A percentile compares a stretch with the other conserved stretches of the same genome.
phyloP scores from a whole-genome alignment of 352 stramenopile genomes.

The Pythium phragmitis region DNA sequence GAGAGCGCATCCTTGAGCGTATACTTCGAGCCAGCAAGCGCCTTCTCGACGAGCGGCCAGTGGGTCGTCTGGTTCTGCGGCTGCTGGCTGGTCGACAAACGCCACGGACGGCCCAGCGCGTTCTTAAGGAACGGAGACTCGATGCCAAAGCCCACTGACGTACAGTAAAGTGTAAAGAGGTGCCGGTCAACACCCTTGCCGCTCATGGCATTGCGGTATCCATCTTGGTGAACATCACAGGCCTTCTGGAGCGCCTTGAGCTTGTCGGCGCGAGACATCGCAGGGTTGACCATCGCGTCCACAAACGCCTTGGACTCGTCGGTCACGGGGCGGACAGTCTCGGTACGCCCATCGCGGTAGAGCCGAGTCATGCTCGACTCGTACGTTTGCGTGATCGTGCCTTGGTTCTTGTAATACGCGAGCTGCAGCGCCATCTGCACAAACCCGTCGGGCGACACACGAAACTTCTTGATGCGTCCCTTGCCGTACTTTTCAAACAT shows the following conservation, averaged over 20 bases:
- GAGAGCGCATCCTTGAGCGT: conserved; percentile 60
- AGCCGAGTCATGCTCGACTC: conserved; percentile 96
- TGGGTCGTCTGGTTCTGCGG: conserved; percentile 88
- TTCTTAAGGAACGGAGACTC: conserved; percentile 89
- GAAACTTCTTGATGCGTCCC: conserved; percentile 88
- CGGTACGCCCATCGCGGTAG: conserved; percentile 95
- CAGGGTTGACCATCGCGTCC: conserved; percentile 78
- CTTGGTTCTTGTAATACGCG: conserved; percentile 92
- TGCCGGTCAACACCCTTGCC: conserved; percentile 94
- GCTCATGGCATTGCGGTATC: conserved; percentile 89
- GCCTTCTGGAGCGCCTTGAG: conserved; percentile 87
- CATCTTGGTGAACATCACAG: conserved; percentile 89
- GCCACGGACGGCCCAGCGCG: conserved; percentile 82
- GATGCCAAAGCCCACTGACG: conserved; percentile 83
- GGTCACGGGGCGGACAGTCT: conserved; percentile 90
- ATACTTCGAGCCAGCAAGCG: conserved; percentile 51
- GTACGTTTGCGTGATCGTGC: conserved; percentile 95
- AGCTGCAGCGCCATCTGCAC: conserved; percentile 97
- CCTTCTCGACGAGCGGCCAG: conserved; percentile 73
- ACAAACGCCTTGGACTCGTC: conserved; percentile 91
- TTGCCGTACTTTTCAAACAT: conserved; percentile 90
- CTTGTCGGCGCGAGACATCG: conserved; percentile 64
- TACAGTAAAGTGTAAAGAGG: conserved; percentile 94
- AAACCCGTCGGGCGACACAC: conserved; percentile 94
- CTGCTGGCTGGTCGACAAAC: conserved; percentile 89